phyloP scores from a whole-genome alignment of 257 asterid genomes.

The Salvia rosmarinus region DNA sequence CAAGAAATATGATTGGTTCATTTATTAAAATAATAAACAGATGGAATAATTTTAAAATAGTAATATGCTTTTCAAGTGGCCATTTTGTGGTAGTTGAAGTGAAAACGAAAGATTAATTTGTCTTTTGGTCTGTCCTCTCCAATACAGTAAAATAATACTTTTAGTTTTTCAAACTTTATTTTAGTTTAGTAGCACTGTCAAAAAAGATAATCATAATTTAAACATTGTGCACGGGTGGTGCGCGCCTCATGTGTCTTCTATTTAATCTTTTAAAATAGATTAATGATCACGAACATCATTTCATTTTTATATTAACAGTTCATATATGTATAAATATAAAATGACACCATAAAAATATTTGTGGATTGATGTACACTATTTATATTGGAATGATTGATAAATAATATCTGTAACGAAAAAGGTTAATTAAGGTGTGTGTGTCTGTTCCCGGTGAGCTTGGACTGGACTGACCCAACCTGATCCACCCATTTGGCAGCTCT shows the following conservation, averaged over 20 bases:
- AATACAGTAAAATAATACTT: slow-evolving; percentile 24
- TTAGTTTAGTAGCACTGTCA: slow-evolving; percentile 29
- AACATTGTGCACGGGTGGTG: slow-evolving; percentile 48
- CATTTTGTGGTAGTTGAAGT: slow-evolving; percentile 35
- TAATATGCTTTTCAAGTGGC: slow-evolving; percentile 10
- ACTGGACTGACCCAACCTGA: too few relatives aligned
- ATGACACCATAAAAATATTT: too few relatives aligned
- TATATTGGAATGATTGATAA: too few relatives aligned
- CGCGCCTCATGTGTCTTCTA: slow-evolving; percentile 10
- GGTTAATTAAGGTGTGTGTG: too few relatives aligned
- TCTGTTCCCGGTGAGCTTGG: too few relatives aligned
- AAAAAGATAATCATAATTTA: slow-evolving; percentile 34
- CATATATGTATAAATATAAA: too few relatives aligned
- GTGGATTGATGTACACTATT: too few relatives aligned
- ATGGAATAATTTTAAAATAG: neutral
- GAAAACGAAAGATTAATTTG: slow-evolving; percentile 36
- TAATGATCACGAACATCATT: too few relatives aligned
- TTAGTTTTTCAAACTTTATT: slow-evolving; percentile 20
- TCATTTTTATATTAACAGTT: too few relatives aligned
- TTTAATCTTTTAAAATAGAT: neutral
- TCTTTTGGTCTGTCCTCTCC: slow-evolving; percentile 31
- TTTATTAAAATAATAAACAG: slow-evolving; percentile 23
- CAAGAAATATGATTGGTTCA: slow-evolving; percentile 41
- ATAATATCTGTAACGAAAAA: too few relatives aligned
- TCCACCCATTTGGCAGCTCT: too few relatives aligned